Evolutionary conservation across 2,329 filamentous ascomycete genomes (phyloP).

Genomic region (Hymenoscyphus repandus): DNA sequence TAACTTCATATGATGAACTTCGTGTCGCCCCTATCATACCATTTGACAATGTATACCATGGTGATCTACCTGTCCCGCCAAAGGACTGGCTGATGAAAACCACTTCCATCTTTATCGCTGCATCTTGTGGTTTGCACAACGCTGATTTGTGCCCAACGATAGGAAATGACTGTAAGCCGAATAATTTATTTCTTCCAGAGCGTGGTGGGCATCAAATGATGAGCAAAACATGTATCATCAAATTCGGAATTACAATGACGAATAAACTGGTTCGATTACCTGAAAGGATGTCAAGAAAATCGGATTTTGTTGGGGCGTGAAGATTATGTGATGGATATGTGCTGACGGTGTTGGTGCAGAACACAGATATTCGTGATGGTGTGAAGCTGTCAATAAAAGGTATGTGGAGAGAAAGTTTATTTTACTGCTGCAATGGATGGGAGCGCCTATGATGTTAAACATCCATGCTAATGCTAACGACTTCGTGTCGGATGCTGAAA

Average conservation of each 20-base stretch:
- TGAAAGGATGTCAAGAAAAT: conserved; percentile 20
- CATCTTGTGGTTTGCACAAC: background rate
- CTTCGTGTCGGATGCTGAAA: conserved; percentile 52
- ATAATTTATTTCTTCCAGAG: background rate
- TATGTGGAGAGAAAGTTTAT: conserved; percentile 7
- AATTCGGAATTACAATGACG: conserved; percentile 35
- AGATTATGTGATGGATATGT: conserved; percentile 2
- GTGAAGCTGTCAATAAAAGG: conserved; percentile 3
- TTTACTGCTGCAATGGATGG: background rate
- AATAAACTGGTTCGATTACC: conserved; percentile 36
- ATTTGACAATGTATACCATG: conserved; percentile 36
- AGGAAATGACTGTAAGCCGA: conserved; percentile 1
- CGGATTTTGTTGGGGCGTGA: background rate
- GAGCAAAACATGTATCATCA: conserved; percentile 40
- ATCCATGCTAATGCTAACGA: conserved; percentile 77
- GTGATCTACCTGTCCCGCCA: conserved; percentile 57
- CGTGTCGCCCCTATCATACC: conserved; percentile 57
- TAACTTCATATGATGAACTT: conserved; percentile 45
- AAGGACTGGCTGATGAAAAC: conserved; percentile 46
- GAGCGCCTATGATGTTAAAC: conserved; percentile 59
- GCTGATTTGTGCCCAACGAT: background rate
- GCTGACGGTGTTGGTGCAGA: background rate
- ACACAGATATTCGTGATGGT: conserved; percentile 10
- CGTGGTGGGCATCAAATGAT: conserved; percentile 29
- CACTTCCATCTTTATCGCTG: conserved; percentile 11